These are phyloP conservation scores for Castanospermum australe DNA, from an alignment of 306 rosid genomes.

Conservation along the genomic window DNA sequence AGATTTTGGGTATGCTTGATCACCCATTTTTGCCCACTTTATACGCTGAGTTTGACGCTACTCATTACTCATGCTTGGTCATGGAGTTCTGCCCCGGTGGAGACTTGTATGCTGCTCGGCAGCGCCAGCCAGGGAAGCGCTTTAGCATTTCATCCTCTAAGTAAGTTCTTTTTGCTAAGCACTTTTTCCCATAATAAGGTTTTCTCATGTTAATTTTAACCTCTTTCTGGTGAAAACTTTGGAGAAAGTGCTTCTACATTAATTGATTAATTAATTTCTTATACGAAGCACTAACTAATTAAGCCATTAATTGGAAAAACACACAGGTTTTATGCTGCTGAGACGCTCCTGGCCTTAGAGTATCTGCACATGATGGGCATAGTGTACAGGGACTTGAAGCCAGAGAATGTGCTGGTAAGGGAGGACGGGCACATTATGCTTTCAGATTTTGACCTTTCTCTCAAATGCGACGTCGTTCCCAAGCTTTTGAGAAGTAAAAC, in stretches of 20 bases:
- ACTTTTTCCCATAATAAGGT: not conserved
- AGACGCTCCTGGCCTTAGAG: constrained; percentile 90
- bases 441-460: constrained; percentile 85
- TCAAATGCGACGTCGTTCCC: constrained; percentile 76
- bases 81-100: constrained; percentile 99
- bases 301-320: not conserved
- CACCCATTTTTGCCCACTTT: constrained; percentile 92
- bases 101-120: constrained; percentile 80
- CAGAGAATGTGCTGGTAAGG: constrained; percentile 87
- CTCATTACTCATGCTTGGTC: constrained; percentile 91
- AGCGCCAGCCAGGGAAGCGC: constrained; percentile 70
- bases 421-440: constrained; percentile 96
- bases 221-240: not conserved
- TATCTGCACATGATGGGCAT: constrained; percentile 94
- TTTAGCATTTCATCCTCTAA: constrained; percentile 67
- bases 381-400: constrained; percentile 84
- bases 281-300: not conserved
- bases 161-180: constrained; percentile 38
- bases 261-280: not conserved
- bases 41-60: constrained; percentile 85
- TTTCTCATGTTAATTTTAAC: too few relatives aligned
- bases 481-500: constrained; percentile 58
- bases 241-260: not conserved
- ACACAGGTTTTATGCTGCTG: constrained; percentile 85
- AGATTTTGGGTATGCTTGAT: constrained; percentile 80